Evolutionary conservation across 2,329 filamentous ascomycete genomes (phyloP), one percentile per base, ranked within the genome.

Genomic region (Penicillium hesseltinei): DNA sequence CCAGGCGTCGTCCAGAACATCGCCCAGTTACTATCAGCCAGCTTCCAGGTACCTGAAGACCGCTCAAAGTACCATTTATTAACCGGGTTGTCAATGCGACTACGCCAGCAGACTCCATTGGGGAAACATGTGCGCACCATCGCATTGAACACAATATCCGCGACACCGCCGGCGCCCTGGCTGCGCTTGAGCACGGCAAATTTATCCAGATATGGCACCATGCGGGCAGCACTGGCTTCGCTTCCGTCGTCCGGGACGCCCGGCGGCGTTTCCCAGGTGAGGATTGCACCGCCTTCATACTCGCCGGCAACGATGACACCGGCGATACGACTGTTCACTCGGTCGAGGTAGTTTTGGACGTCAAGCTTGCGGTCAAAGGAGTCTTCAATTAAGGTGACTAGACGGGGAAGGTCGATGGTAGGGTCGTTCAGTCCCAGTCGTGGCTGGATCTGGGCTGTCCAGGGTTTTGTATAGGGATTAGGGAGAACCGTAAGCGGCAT

Each of bases 21-120:
- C 4, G 92, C 91, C 94, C 94, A 99, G 65, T 92, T 88, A 45
- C 84, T 90, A n/a, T 84, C 86, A 0, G 83, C 81, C 38, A 99
- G 77, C 76, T 95, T 94, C 82, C 88, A 89, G 2, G 88, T 92
- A 0, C 94, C 94, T 47, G 84, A 79, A 2, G 90, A 91, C 47
- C 94, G 83, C 76, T 99, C 94, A 76, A 97, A 97, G 73, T 99
- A 99, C 94, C 94, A 99, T 72, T 97, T 97, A 71, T 99, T 99
- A 5, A 99, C 94, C 0, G 92, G 93, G 70, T 99, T 97, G 71
- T 92, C 86, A 69, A 88, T 89, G 51, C 94, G 82, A 71, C 90
- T 95, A 56, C 92, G 82, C 94, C 94, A 99, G 69, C 92, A 95
- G 2, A 97, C 90, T 1, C 94, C 94, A 2, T 85, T 76, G 0